phyloP scores from a whole-genome alignment of 345 rosid genomes.

The Gossypium mustelinum region DNA sequence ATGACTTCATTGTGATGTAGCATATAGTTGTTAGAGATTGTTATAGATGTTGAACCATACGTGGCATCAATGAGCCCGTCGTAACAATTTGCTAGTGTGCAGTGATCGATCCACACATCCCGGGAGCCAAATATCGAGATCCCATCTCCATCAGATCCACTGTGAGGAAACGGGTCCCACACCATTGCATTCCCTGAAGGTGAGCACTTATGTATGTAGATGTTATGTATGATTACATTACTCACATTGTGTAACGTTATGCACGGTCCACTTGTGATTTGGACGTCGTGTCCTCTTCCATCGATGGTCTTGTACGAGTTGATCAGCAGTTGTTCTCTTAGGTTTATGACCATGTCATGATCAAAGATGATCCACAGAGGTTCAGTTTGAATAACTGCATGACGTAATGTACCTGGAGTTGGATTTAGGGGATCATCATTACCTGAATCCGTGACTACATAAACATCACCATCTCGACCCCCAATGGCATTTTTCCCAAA shows the following conservation, averaged over 20 bases:
- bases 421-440: slow-evolving; percentile 39
- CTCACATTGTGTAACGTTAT: slow-evolving; percentile 46
- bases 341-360: slow-evolving; percentile 52
- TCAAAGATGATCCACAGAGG: slow-evolving; percentile 70
- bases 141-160: slow-evolving; percentile 63
- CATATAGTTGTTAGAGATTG: slow-evolving; percentile 65
- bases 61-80: slow-evolving; percentile 68
- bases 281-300: slow-evolving; percentile 57
- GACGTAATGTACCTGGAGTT: slow-evolving; percentile 44
- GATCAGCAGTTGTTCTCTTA: slow-evolving; percentile 47
- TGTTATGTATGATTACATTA: slow-evolving; percentile 54
- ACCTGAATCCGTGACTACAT: slow-evolving; percentile 34
- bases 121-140: slow-evolving; percentile 48
- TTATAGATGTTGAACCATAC: slow-evolving; percentile 53
- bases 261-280: slow-evolving; percentile 57
- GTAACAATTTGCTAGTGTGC: slow-evolving; percentile 48
- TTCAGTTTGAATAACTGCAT: slow-evolving; percentile 47
- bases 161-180: slow-evolving; percentile 29
- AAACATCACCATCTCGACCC: slow-evolving; percentile 51
- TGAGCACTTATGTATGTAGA: slow-evolving; percentile 52
- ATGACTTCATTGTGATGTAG: slow-evolving; percentile 61
- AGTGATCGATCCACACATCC: slow-evolving; percentile 69
- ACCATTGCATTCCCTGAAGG: slow-evolving; percentile 35
- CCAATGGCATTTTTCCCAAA: slow-evolving; percentile 63
- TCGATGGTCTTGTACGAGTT: slow-evolving; percentile 61